Conservation (phyloP, 1,139 yeast genomes). For the Protomyces arabidopsidicola region DNA sequence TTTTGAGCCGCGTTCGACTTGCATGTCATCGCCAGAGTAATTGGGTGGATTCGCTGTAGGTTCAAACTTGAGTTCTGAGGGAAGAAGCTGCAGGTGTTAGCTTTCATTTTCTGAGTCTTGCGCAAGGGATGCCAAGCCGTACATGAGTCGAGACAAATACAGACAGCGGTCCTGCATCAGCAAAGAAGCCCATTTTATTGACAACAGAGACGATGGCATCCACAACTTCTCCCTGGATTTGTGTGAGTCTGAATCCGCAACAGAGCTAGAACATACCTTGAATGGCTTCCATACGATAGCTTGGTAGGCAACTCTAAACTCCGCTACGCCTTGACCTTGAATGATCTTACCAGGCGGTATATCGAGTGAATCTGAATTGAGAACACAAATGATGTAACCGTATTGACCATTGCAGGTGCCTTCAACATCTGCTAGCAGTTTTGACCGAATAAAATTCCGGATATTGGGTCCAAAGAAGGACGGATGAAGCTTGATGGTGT, state of each 20-base stretch:
- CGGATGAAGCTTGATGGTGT: conserved; percentile 90
- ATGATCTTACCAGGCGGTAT: conserved; percentile 91
- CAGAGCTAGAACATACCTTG: conserved; percentile 44
- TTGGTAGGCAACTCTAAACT: conserved; percentile 89
- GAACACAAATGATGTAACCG: conserved; percentile 93
- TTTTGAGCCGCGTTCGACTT: conserved; percentile 87
- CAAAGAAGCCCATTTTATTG: conserved; percentile 93
- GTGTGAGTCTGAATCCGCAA: background rate
- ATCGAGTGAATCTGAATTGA: conserved; percentile 90
- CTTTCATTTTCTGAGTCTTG: background rate
- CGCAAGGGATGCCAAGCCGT: conserved; percentile 27
- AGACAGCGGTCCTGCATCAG: conserved; percentile 94
- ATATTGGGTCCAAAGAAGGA: conserved; percentile 96
- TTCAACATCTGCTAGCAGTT: conserved; percentile 89
- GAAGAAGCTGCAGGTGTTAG: conserved; percentile 52
- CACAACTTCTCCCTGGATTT: conserved; percentile 76
- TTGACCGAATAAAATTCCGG: conserved; percentile 87
- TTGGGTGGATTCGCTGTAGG: conserved; percentile 98
- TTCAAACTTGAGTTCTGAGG: conserved; percentile 87
- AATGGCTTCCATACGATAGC: conserved; percentile 99
- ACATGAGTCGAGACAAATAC: conserved; percentile 89
- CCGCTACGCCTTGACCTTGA: conserved; percentile 90
- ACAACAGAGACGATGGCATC: conserved; percentile 94
- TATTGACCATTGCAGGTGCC: conserved; percentile 99
- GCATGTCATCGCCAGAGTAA: conserved; percentile 92